Percentiles rank a stretch among this genome's conserved stretches.
phyloP scores from a whole-genome alignment of 2,329 filamentous ascomycete genomes.

The Furcasterigmium sp. region DNA sequence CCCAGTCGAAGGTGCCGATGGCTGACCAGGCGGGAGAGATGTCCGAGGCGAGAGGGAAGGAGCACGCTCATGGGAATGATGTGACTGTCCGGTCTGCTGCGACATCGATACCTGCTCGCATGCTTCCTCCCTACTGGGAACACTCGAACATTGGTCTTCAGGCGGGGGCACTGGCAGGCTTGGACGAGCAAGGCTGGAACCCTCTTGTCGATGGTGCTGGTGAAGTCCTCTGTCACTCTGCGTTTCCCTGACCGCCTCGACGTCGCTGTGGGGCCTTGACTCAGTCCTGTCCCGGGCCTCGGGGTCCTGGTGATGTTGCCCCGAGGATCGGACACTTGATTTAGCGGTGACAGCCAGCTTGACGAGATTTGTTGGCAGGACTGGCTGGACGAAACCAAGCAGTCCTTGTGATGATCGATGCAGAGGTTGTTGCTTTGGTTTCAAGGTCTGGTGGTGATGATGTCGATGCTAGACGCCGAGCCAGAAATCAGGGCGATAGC shows the following conservation, averaged over 20 bases:
- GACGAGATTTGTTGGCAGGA: constrained; percentile 8
- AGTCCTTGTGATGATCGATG: constrained; percentile 6
- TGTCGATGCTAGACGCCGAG: too few relatives aligned
- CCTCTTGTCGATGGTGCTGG: neutral
- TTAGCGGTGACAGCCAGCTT: constrained; percentile 12
- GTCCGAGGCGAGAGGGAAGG: constrained; percentile 19
- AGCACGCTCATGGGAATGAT: constrained; percentile 39
- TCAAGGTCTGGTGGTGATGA: neutral
- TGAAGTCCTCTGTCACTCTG: neutral
- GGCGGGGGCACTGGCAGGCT: neutral
- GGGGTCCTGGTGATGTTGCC: constrained; percentile 10
- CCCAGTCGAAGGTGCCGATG: too few relatives aligned
- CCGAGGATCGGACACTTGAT: constrained; percentile 11
- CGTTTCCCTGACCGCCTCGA: neutral
- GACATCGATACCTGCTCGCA: constrained; percentile 61
- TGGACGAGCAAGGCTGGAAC: neutral
- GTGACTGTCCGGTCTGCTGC: constrained; percentile 53
- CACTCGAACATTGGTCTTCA: constrained; percentile 52
- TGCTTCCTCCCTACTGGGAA: constrained; percentile 42
- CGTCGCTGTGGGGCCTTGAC: constrained; percentile 8
- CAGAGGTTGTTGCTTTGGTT: too few relatives aligned
- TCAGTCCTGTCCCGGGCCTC: constrained; percentile 16
- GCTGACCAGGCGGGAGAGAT: constrained; percentile 1
- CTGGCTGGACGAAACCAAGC: constrained; percentile 13
- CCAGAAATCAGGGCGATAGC: too few relatives aligned